phyloP scores from a whole-genome alignment of 495 filamentous ascomycete genomes.

The Penicillium fimorum region DNA sequence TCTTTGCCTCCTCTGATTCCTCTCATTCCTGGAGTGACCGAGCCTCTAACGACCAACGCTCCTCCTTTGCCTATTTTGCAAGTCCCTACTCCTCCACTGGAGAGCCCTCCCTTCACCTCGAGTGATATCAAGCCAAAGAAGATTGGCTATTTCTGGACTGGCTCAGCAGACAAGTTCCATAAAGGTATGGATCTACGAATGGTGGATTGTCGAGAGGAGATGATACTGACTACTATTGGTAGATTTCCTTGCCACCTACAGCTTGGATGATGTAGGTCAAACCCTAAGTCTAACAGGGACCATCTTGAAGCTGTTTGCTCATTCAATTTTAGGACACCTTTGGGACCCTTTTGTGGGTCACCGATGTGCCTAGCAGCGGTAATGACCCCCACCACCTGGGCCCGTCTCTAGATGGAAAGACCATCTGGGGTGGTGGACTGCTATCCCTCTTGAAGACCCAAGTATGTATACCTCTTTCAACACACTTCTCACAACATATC shows the following conservation, averaged over 20 bases:
- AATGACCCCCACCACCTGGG: slow-evolving; percentile 63
- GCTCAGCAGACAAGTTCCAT: slow-evolving; percentile 58
- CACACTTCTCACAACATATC: not conserved
- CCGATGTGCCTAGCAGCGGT: slow-evolving; percentile 59
- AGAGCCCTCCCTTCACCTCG: slow-evolving; percentile 51
- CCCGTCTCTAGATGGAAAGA: slow-evolving; percentile 57
- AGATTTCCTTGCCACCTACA: slow-evolving; percentile 61
- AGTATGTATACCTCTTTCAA: slow-evolving; percentile 14
- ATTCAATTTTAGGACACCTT: slow-evolving; percentile 49
- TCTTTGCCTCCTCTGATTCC: slow-evolving; percentile 57
- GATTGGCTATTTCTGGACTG: slow-evolving; percentile 65
- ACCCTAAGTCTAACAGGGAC: not conserved
- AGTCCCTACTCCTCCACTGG: slow-evolving; percentile 54
- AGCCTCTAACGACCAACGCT: slow-evolving; percentile 46
- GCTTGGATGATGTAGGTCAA: slow-evolving; percentile 53
- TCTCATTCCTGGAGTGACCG: slow-evolving; percentile 56
- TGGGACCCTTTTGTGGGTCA: slow-evolving; percentile 56
- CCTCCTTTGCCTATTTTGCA: slow-evolving; percentile 59
- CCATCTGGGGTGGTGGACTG: slow-evolving; percentile 57
- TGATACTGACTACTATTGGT: not conserved
- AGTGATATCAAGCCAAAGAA: slow-evolving; percentile 63
- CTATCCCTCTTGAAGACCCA: slow-evolving; percentile 62
- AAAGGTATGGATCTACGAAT: slow-evolving; percentile 27
- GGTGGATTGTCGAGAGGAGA: not conserved
- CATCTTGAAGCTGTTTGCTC: not conserved